A percentile compares a stretch with the other conserved stretches of the same genome.
These are phyloP conservation scores for Usnea hakonensis DNA, from an alignment of 495 filamentous ascomycete genomes.

Conservation along the genomic window DNA sequence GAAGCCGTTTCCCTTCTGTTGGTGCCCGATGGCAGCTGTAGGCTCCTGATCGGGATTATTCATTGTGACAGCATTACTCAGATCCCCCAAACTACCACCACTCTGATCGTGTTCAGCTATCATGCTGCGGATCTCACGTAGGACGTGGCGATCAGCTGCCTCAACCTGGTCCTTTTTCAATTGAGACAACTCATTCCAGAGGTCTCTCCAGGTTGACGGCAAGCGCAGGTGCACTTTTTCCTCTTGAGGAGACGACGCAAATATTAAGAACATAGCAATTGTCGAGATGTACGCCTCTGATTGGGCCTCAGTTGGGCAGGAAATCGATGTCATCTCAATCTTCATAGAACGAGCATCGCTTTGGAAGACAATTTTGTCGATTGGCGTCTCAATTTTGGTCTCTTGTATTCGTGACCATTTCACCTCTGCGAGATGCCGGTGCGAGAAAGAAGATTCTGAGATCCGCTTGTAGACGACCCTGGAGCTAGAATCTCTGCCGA, in stretches of 20 bases:
- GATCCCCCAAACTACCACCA: background rate
- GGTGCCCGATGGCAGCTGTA: background rate
- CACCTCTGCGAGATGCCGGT: slow-evolving; percentile 64
- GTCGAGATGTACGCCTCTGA: slow-evolving; percentile 84
- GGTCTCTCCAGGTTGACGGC: slow-evolving; percentile 70
- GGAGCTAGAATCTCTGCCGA: slow-evolving; percentile 54
- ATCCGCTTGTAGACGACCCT: slow-evolving; percentile 58
- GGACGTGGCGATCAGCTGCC: slow-evolving; percentile 53
- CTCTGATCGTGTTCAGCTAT: slow-evolving; percentile 37
- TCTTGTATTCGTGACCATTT: slow-evolving; percentile 76
- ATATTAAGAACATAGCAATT: slow-evolving; percentile 70
- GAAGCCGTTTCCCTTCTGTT: background rate
- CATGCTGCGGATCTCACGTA: slow-evolving; percentile 55
- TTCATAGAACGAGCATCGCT: slow-evolving; percentile 39
- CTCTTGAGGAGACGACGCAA: slow-evolving; percentile 66
- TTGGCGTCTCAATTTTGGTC: slow-evolving; percentile 32
- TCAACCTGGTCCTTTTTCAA: slow-evolving; percentile 61
- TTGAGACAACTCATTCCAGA: slow-evolving; percentile 72
- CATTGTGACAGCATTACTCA: background rate
- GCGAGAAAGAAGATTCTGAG: slow-evolving; percentile 64
- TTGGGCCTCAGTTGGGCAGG: slow-evolving; percentile 69
- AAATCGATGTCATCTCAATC: slow-evolving; percentile 65
- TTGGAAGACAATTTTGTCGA: slow-evolving; percentile 37
- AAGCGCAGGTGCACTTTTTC: slow-evolving; percentile 76
- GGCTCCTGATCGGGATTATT: background rate